These are phyloP conservation scores for Cordyceps farinosa DNA, from an alignment of 2,329 filamentous ascomycete genomes.

Conservation along the genomic window DNA sequence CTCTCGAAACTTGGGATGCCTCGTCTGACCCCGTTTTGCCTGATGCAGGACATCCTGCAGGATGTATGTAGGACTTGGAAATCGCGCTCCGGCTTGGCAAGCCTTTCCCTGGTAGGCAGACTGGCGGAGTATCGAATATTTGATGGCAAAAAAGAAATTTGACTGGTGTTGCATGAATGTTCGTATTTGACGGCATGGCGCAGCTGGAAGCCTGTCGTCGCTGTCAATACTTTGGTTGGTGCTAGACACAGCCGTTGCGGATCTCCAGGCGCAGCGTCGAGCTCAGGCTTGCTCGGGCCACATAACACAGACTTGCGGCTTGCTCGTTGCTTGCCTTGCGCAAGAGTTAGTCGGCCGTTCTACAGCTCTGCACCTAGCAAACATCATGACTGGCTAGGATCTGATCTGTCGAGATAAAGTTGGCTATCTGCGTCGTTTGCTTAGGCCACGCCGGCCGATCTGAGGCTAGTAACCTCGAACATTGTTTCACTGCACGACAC, in stretches of 20 bases:
- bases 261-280: neutral
- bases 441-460: neutral
- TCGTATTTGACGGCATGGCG: neutral
- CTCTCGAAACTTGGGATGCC: slow-evolving; percentile 11
- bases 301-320: neutral
- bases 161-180: neutral
- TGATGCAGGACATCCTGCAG: neutral
- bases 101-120: neutral
- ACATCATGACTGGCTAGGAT: neutral
- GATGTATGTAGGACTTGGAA: neutral
- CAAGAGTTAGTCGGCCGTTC: neutral
- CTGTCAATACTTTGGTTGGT: neutral
- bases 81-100: neutral
- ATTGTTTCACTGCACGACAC: slow-evolving; percentile 3
- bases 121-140: neutral
- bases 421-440: neutral
- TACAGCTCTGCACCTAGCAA: neutral
- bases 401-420: neutral
- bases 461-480: neutral
- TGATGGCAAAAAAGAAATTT: neutral
- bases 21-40: neutral
- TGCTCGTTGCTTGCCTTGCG: neutral
- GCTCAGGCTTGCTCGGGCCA: no score
- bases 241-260: neutral
- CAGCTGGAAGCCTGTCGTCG: neutral